A percentile compares a stretch with the other conserved stretches of the same genome.
Conservation (phyloP, 2,329 filamentous ascomycete genomes). For the Cytospora piceicola region DNA sequence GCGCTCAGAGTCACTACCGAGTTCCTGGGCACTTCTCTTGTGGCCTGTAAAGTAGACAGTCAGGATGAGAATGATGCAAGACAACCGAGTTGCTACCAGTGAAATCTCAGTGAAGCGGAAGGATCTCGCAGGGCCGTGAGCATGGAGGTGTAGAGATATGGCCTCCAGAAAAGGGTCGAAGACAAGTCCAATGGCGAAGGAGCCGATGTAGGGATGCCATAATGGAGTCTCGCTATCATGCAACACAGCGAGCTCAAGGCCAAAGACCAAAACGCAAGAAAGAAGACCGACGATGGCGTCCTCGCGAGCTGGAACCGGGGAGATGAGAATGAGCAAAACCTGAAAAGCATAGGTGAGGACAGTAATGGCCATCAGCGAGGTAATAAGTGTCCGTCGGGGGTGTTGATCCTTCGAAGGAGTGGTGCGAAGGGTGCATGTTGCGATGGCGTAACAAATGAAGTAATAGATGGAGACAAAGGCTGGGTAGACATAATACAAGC, state of each 20-base stretch:
- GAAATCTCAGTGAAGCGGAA: slow-evolving; percentile 38
- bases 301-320: slow-evolving; percentile 40
- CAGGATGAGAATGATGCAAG: slow-evolving; percentile 42
- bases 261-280: slow-evolving; percentile 67
- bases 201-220: slow-evolving; percentile 67
- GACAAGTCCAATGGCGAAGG: slow-evolving; percentile 61
- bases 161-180: slow-evolving; percentile 55
- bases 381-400: slow-evolving; percentile 48
- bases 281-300: slow-evolving; percentile 60
- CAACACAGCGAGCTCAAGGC: slow-evolving; percentile 60
- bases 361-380: slow-evolving; percentile 48
- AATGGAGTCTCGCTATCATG: slow-evolving; percentile 54
- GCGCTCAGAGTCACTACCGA: slow-evolving; percentile 56
- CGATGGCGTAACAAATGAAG: slow-evolving; percentile 52
- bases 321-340: slow-evolving; percentile 43
- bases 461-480: slow-evolving; percentile 62
- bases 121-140: slow-evolving; percentile 15
- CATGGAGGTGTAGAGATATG: slow-evolving; percentile 33
- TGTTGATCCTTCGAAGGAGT: slow-evolving; percentile 43
- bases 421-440: slow-evolving; percentile 58
- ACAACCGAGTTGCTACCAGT: slow-evolving; percentile 40
- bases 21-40: slow-evolving; percentile 32
- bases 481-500: slow-evolving; percentile 64
- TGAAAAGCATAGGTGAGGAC: slow-evolving; percentile 54
- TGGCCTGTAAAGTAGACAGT: slow-evolving; percentile 38